Evolutionary conservation across 306 rosid genomes (phyloP), one percentile per base, ranked within the genome.

Genomic region (Biancaea sappan): DNA sequence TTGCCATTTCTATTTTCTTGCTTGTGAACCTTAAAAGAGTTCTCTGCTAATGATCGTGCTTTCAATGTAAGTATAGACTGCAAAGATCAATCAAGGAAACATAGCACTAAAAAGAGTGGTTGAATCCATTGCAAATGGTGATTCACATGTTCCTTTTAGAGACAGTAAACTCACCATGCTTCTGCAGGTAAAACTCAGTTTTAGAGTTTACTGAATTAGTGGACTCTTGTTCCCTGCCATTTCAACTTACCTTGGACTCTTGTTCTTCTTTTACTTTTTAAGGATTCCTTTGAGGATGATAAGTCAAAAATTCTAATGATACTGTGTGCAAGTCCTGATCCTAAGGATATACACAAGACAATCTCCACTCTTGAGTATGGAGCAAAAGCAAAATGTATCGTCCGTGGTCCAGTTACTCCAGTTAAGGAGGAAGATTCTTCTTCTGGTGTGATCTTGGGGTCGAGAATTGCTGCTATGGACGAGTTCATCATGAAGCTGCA

Each of bases 101-200:
- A 90, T 53, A 66, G 99, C 99, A 1, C 71, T 95, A 73, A 95
- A 95, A 85, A 88, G 99, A 70, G 99, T 92, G 73, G 99, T 95
- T 11, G 99, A 95, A 85, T 95, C 99, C 58, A 95, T 95, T 74
- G 99, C 99, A 14, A 95, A 95, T 82, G 97, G 97, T 1, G 99
- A 95, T 82, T 95, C 99, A 38, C 98, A 95, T 57, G 99, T 95
- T 74, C 99, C 99, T 40, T 95, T 95, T 28, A 88, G 99, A 74
- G 98, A 95, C 90, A 95, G 99, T 82, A 95, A 95, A 86, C 88
- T 95, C 72, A 95, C 99, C 43, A 95, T 95, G 99, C 99, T 95
- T 86, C 91, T 95, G 78, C 99, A 95, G 99, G 99, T 92, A 75
- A 76, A 9, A 54, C 41, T 31, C 1, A 16, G 77, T 66, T 38